Evolutionary conservation across 306 rosid species (phyloP).

Genomic region (Spatholobus suberectus): DNA sequence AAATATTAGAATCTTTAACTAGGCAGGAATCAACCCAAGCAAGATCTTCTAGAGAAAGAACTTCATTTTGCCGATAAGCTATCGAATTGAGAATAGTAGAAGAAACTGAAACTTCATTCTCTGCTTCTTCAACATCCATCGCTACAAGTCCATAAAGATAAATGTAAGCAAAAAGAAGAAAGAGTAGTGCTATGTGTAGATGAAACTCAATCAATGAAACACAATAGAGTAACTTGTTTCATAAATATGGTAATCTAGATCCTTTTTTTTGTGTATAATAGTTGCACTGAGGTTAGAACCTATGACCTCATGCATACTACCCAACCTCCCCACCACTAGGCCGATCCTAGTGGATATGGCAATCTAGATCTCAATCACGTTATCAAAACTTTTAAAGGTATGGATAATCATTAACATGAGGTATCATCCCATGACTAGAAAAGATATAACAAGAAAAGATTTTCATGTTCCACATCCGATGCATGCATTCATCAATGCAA

Average conservation of each 20-base stretch:
- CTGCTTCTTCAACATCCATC: slow-evolving; percentile 40
- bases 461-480: slow-evolving; percentile 22
- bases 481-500: slow-evolving; percentile 29
- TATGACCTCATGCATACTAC: too few species aligned
- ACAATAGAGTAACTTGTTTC: neutral
- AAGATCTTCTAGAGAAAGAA: slow-evolving; percentile 68
- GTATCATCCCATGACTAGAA: neutral
- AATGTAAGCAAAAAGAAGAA: slow-evolving; percentile 25
- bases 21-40: slow-evolving; percentile 84
- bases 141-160: slow-evolving; percentile 39
- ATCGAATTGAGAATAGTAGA: slow-evolving; percentile 27
- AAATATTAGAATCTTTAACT: slow-evolving; percentile 38
- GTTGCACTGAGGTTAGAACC: too few species aligned
- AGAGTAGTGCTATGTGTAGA: neutral
- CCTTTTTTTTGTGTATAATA: too few species aligned
- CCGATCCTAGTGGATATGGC: too few species aligned
- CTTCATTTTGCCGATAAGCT: slow-evolving; percentile 21
- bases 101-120: slow-evolving; percentile 38
- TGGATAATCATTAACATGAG: neutral
- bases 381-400: neutral
- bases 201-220: neutral
- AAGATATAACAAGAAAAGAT: neutral
- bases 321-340: too few species aligned
- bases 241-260: neutral
- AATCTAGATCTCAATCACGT: neutral